These are phyloP conservation scores for Ramaria sp. DNA, from an alignment of 768 basidiomycete genomes.

Conservation along the genomic window DNA sequence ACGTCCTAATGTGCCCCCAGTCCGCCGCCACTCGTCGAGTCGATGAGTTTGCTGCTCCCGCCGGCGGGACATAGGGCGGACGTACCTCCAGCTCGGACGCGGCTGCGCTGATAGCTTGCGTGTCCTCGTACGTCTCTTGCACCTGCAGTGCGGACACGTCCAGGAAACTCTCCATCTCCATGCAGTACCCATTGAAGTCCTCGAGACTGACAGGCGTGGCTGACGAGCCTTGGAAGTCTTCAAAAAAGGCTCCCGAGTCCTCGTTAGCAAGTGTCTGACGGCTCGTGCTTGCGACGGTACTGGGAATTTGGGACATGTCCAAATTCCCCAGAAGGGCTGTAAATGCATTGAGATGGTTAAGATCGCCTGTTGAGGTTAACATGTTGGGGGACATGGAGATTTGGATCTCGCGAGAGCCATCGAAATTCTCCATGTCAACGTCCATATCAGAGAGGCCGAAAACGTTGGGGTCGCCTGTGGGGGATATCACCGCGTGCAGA, in stretches of 20 bases:
- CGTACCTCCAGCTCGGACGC: background rate
- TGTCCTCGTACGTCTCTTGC: background rate
- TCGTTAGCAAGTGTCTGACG: too few species aligned
- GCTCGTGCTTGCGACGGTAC: too few species aligned
- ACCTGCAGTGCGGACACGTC: background rate
- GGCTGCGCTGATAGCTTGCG: background rate
- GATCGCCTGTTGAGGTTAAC: background rate
- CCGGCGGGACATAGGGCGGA: constrained; percentile 38
- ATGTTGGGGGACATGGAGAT: background rate
- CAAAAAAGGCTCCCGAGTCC: too few species aligned
- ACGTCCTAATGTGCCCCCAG: constrained; percentile 26
- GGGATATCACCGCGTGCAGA: background rate
- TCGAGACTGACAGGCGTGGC: too few species aligned
- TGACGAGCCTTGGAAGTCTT: too few species aligned
- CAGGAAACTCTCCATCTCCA: background rate
- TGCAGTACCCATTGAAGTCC: too few species aligned
- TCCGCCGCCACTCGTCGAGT: constrained; percentile 44
- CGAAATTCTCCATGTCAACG: background rate
- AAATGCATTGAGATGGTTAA: background rate
- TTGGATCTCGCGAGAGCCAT: constrained; percentile 1
- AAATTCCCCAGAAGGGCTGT: background rate
- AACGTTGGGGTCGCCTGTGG: constrained; percentile 1
- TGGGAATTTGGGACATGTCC: background rate
- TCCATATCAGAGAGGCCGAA: background rate
- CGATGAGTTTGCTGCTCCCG: constrained; percentile 40